Percentiles rank a stretch among this genome's conserved stretches.
phyloP scores from a whole-genome alignment of 2,329 filamentous ascomycete species.

The Fusarium chaquense region DNA sequence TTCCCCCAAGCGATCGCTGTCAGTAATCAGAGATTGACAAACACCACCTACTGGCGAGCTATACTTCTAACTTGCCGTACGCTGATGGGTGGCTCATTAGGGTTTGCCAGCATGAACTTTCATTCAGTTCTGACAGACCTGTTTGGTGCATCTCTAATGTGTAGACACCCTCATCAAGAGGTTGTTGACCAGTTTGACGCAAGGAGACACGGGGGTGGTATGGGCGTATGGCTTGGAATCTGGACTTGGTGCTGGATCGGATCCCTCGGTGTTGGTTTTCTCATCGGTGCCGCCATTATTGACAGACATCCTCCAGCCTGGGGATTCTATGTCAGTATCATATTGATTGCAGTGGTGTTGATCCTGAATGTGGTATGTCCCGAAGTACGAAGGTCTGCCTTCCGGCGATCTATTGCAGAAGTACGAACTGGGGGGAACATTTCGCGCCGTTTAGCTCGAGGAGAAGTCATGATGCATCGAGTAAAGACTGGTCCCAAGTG shows the following conservation, averaged over 20 bases:
- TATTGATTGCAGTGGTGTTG: slow-evolving; percentile 73
- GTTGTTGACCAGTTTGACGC: slow-evolving; percentile 75
- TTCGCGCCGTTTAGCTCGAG: slow-evolving; percentile 72
- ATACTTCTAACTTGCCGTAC: slow-evolving; percentile 73
- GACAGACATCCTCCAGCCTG: slow-evolving; percentile 72
- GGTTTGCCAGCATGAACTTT: slow-evolving; percentile 83
- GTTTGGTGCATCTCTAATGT: slow-evolving; percentile 81
- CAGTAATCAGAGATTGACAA: slow-evolving; percentile 66
- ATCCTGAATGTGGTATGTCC: slow-evolving; percentile 78
- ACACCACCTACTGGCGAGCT: slow-evolving; percentile 66
- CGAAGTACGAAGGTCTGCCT: slow-evolving; percentile 77
- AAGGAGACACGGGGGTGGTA: slow-evolving; percentile 79
- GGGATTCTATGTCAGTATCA: slow-evolving; percentile 81
- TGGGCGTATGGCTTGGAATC: slow-evolving; percentile 82
- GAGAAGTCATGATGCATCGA: slow-evolving; percentile 82
- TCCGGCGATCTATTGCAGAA: slow-evolving; percentile 75
- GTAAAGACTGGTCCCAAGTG: slow-evolving; percentile 77
- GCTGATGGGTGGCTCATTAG: slow-evolving; percentile 75
- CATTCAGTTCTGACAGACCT: slow-evolving; percentile 78
- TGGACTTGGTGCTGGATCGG: slow-evolving; percentile 84
- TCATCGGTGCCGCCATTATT: slow-evolving; percentile 78
- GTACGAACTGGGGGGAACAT: slow-evolving; percentile 66
- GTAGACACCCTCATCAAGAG: slow-evolving; percentile 78
- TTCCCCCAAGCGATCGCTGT: slow-evolving; percentile 81
- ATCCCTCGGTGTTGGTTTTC: slow-evolving; percentile 77